Percentiles rank a stretch among this genome's conserved stretches.
phyloP scores from a whole-genome alignment of 2,329 filamentous ascomycete species.

The Didymella exigua region DNA sequence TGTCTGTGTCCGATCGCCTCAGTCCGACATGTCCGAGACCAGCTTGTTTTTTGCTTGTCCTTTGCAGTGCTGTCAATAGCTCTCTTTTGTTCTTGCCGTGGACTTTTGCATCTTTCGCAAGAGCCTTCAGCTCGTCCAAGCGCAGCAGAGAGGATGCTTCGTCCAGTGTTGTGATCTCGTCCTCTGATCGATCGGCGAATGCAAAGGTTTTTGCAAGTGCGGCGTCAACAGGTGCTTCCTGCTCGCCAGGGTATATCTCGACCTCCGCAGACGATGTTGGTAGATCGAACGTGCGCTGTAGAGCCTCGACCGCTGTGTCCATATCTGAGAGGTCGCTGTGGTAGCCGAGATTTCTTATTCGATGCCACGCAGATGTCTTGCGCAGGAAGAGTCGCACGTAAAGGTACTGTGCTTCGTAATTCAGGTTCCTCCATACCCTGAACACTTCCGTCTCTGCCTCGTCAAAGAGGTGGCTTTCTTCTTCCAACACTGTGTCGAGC shows the following conservation, averaged over 20 bases:
- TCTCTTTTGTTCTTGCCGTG: constrained; percentile 88
- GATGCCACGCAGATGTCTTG: constrained; percentile 91
- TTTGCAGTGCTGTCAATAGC: constrained; percentile 73
- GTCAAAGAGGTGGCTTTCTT: constrained; percentile 88
- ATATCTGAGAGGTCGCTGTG: constrained; percentile 82
- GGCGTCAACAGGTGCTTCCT: constrained; percentile 54
- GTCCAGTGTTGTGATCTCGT: constrained; percentile 75
- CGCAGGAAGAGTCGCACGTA: constrained; percentile 92
- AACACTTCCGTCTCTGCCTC: constrained; percentile 80
- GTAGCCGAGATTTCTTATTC: constrained; percentile 77
- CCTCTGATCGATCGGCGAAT: constrained; percentile 80
- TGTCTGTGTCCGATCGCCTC: constrained; percentile 66
- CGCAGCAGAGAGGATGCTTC: constrained; percentile 81
- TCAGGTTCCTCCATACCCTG: constrained; percentile 70
- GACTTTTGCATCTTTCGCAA: constrained; percentile 86
- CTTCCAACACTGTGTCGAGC: constrained; percentile 83
- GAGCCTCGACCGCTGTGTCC: constrained; percentile 64
- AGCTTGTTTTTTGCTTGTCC: constrained; percentile 73
- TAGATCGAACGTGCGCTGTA: constrained; percentile 66
- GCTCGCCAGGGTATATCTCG: constrained; percentile 55
- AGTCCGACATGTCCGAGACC: constrained; percentile 74
- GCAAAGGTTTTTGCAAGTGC: constrained; percentile 65
- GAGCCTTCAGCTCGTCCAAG: constrained; percentile 82
- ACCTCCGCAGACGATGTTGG: constrained; percentile 52
- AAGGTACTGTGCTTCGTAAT: constrained; percentile 90